These are phyloP conservation scores for Venturia oleaginea DNA, from an alignment of 2,329 filamentous ascomycete species.

Conservation along the genomic window DNA sequence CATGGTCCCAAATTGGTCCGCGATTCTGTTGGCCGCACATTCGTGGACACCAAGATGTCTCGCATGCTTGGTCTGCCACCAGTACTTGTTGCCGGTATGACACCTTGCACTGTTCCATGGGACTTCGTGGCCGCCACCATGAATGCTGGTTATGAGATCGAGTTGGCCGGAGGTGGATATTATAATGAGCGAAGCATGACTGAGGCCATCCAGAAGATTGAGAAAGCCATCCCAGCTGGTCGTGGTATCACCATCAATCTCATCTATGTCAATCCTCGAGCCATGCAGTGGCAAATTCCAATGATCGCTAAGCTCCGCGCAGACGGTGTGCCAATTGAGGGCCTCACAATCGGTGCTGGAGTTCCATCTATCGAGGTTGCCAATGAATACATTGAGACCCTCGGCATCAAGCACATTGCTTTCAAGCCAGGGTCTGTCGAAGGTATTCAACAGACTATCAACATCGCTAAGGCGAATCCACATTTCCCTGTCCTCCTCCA, in stretches of 20 bases:
- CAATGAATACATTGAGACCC: constrained; percentile 48
- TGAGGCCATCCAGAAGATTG: constrained; percentile 38
- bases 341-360: constrained; percentile 40
- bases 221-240: constrained; percentile 35
- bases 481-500: constrained; percentile 38
- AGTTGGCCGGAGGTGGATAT: constrained; percentile 43
- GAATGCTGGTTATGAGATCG: constrained; percentile 42
- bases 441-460: constrained; percentile 37
- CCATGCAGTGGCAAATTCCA: constrained; percentile 45
- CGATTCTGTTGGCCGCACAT: constrained; percentile 80
- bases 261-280: constrained; percentile 45
- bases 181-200: constrained; percentile 37
- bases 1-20: constrained; percentile 87
- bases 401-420: constrained; percentile 39
- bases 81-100: constrained; percentile 42
- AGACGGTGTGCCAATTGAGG: constrained; percentile 39
- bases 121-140: constrained; percentile 46
- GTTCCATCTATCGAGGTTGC: constrained; percentile 40
- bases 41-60: constrained; percentile 76
- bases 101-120: constrained; percentile 37
- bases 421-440: constrained; percentile 41
- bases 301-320: constrained; percentile 38
- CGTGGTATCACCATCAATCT: constrained; percentile 45
- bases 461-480: constrained; percentile 38
- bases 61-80: constrained; percentile 38